Evolutionary conservation across 1,284 basidiomycete species (phyloP).

Genomic region (Blastosporella zonata): DNA sequence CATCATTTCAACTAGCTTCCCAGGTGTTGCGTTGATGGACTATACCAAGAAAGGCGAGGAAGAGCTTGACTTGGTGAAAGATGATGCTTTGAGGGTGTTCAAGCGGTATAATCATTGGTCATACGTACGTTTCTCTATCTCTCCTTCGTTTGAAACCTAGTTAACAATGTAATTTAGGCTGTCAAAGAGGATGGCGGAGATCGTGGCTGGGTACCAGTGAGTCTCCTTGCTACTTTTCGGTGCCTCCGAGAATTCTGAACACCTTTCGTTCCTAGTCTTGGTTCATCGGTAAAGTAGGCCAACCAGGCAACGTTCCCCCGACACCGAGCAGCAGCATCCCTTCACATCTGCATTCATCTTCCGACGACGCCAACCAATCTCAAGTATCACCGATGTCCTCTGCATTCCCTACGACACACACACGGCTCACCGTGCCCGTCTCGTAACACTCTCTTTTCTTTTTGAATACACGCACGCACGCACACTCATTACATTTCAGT

Average conservation of each 20-base stretch:
- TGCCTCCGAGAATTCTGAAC: constrained; percentile 1
- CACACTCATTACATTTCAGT: constrained; percentile 6
- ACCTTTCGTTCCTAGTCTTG: constrained; percentile 47
- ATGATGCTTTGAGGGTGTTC: constrained; percentile 87
- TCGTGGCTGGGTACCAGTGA: constrained; percentile 86
- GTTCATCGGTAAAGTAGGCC: constrained; percentile 72
- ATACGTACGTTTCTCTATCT: constrained; percentile 53
- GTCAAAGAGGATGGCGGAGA: constrained; percentile 87
- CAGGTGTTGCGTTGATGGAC: constrained; percentile 92
- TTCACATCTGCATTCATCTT: constrained; percentile 26
- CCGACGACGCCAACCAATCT: constrained; percentile 42
- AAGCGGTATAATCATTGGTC: constrained; percentile 98
- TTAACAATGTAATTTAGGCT: constrained; percentile 46
- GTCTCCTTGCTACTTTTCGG: constrained; percentile 24
- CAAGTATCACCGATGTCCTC: constrained; percentile 75
- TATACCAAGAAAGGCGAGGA: constrained; percentile 90
- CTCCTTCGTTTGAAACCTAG: not conserved
- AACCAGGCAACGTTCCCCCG: constrained; percentile 46
- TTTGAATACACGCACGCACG: not conserved
- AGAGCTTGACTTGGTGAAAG: constrained; percentile 83
- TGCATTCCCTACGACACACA: constrained; percentile 53
- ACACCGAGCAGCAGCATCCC: constrained; percentile 53
- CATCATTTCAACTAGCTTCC: constrained; percentile 93
- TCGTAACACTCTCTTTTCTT: constrained; percentile 13
- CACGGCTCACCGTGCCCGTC: constrained; percentile 24